phyloP scores from a whole-genome alignment of 2,329 filamentous ascomycete species.

The Alternaria infectoria region DNA sequence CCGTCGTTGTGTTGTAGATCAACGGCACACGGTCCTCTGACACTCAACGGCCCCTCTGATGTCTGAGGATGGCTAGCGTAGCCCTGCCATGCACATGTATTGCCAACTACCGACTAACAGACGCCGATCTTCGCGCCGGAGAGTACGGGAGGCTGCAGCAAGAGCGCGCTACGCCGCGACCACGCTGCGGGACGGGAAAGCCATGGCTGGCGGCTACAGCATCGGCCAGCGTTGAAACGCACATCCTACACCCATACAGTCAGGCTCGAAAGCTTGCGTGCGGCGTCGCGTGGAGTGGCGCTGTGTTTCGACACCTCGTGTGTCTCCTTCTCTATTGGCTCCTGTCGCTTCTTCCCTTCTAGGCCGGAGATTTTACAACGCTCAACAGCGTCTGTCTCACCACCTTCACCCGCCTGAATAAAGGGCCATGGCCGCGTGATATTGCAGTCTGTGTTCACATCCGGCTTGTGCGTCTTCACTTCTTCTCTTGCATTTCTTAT shows the following conservation, averaged over 20 bases:
- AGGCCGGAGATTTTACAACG: constrained; percentile 24
- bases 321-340: constrained; percentile 42
- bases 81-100: constrained; percentile 10
- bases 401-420: constrained; percentile 40
- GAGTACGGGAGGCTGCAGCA: constrained; percentile 24
- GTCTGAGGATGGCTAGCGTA: constrained; percentile 21
- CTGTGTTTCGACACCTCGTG: constrained; percentile 42
- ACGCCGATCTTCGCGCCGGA: constrained; percentile 14
- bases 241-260: constrained; percentile 39
- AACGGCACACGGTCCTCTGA: constrained; percentile 25
- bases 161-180: constrained; percentile 34
- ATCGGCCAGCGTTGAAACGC: constrained; percentile 45
- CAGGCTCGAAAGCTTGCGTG: constrained; percentile 44
- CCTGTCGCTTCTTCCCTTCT: constrained; percentile 32
- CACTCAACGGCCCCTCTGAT: constrained; percentile 18
- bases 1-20: constrained; percentile 33
- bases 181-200: constrained; percentile 29
- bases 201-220: constrained; percentile 44
- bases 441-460: constrained; percentile 19
- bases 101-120: constrained; percentile 13
- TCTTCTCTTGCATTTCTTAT: constrained; percentile 16
- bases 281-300: constrained; percentile 39
- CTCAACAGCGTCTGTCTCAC: constrained; percentile 39
- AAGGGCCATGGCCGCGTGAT: constrained; percentile 32
- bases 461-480: constrained; percentile 20